Conservation (phyloP, 2,329 filamentous ascomycete species). For the Beauveria scarabaeidicola region DNA sequence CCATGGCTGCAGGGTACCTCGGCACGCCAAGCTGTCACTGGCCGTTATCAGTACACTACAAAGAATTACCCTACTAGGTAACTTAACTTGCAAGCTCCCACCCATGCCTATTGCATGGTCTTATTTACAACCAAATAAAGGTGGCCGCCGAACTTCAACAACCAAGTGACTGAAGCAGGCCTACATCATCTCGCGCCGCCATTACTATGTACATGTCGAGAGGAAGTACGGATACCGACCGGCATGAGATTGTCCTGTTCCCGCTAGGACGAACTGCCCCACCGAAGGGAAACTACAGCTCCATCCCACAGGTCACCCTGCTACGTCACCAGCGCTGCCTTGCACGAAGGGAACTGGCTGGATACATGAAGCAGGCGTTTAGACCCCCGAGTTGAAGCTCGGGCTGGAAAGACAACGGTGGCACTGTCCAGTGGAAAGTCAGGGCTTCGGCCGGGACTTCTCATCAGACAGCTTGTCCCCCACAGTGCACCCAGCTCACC, state of each 20-base stretch:
- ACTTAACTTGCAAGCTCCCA: background rate
- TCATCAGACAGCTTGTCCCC: background rate
- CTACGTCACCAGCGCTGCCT: background rate
- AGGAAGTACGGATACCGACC: background rate
- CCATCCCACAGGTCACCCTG: background rate
- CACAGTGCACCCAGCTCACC: background rate
- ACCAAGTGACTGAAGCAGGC: background rate
- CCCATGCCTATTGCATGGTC: too few species aligned
- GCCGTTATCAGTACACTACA: background rate
- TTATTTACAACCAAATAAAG: too few species aligned
- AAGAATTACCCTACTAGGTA: background rate
- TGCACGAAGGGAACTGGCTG: background rate
- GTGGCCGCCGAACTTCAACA: background rate
- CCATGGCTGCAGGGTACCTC: too few species aligned
- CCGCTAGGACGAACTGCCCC: background rate
- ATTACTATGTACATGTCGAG: background rate
- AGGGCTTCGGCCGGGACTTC: slow-evolving; percentile 3
- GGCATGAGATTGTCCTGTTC: background rate
- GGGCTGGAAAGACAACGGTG: background rate
- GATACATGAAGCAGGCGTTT: background rate
- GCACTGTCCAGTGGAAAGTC: slow-evolving; percentile 1
- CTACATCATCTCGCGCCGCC: background rate
- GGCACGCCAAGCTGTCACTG: background rate
- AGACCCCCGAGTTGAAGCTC: background rate
- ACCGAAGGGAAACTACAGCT: background rate